Evolutionary conservation across 1,284 basidiomycete species (phyloP), one percentile per base, ranked within the genome.

Genomic region (Boletus smithii): DNA sequence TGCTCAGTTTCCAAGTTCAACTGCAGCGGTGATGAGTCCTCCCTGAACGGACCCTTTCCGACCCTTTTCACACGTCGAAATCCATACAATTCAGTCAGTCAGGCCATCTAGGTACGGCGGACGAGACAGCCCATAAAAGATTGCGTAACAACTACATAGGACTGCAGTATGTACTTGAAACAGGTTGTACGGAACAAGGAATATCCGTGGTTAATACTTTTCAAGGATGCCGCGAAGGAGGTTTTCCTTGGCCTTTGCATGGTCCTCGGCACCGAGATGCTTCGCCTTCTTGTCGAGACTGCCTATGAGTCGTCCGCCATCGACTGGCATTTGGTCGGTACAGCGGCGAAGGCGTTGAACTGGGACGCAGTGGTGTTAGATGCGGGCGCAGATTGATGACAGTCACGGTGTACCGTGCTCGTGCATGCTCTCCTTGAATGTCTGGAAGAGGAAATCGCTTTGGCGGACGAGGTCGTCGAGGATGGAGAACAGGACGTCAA

Each of bases 161-260:
- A 32, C 46, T 59, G 61, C 41, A 14, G 17, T 48, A n/a, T n/a
- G n/a, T n/a, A n/a, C n/a, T n/a, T n/a, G n/a, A n/a, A n/a, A n/a
- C n/a, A n/a, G n/a, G n/a, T n/a, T n/a, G n/a, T n/a, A n/a, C n/a
- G n/a, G n/a, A n/a, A n/a, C 23, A 26, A 32, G 20, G 16, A 18
- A 8, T 2, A 18, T 24, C 4, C 9, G 9, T 17, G n/a, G 30
- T 56, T 49, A 65, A 51, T 65, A 65, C 43, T 66, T 66, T 48
- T 69, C 63, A 14, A 65, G 53, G 26, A 65, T 65, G 16, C 66
- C 64, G 11, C 63, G 62, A 10, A 65, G 63, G 11, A 65, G 61
- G 43, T 53, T 69, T 46, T 65, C 63, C 32, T 69, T 69, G 27
- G 66, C 64, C 33, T 50, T 69, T 43, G 61, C 59, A 24, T 61